A percentile compares a stretch with the other conserved stretches of the same genome.
Conservation (phyloP, 331 rosid genomes). For the Arachis monticola region DNA sequence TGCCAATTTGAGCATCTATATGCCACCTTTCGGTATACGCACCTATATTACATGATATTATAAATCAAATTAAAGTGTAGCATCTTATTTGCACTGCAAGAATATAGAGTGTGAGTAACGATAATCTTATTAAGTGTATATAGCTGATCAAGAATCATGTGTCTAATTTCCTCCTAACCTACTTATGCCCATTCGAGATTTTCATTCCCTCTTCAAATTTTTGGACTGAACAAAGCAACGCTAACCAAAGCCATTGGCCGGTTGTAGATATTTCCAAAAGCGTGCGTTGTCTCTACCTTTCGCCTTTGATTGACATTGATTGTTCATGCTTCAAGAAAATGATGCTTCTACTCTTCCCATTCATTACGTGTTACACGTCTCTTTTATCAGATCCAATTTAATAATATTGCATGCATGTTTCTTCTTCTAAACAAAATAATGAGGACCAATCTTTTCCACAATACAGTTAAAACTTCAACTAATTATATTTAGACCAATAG, state of each 20-base stretch:
- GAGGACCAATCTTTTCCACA: neutral
- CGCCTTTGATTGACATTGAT: conserved; percentile 14
- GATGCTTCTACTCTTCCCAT: conserved; percentile 17
- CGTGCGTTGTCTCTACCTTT: conserved; percentile 27
- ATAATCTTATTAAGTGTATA: neutral
- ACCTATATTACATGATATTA: neutral
- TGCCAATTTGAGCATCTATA: neutral
- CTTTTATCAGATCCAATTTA: conserved; percentile 36
- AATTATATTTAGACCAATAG: neutral
- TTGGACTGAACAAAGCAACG: neutral
- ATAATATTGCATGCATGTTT: conserved; percentile 17
- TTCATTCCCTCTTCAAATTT: neutral
- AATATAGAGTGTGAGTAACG: neutral
- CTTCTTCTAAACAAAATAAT: conserved; percentile 8
- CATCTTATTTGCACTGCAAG: neutral
- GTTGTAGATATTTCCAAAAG: conserved; percentile 21
- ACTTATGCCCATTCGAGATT: neutral
- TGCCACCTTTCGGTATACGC: neutral
- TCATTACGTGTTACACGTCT: conserved; percentile 21
- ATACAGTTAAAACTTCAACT: neutral
- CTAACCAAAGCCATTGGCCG: neutral
- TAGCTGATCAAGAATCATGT: neutral
- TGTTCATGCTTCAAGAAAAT: conserved; percentile 31
- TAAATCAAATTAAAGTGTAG: too few relatives aligned
- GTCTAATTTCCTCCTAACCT: neutral